Evolutionary conservation across 2,329 filamentous ascomycete genomes (phyloP).

Genomic region (Hymenoscyphus scutula): DNA sequence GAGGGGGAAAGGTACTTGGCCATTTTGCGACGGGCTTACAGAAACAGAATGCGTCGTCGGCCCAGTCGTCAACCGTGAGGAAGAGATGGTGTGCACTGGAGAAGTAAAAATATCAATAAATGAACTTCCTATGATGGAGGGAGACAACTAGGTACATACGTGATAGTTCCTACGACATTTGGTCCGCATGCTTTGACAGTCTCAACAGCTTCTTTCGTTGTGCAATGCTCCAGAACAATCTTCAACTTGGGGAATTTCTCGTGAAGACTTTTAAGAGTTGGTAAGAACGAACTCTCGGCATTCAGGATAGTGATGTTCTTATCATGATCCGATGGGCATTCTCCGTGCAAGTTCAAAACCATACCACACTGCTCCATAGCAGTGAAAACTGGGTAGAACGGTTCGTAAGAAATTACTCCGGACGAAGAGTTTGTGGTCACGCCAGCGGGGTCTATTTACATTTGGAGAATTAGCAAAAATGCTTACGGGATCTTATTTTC

Average conservation of each 20-base stretch:
- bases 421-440: slow-evolving; percentile 66
- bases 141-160: slow-evolving; percentile 12
- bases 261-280: slow-evolving; percentile 73
- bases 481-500: not conserved
- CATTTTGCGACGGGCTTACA: slow-evolving; percentile 48
- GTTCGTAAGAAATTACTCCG: slow-evolving; percentile 67
- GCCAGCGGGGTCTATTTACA: slow-evolving; percentile 46
- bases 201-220: slow-evolving; percentile 75
- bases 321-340: slow-evolving; percentile 53
- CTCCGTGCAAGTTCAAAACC: slow-evolving; percentile 91
- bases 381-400: slow-evolving; percentile 77
- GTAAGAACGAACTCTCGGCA: slow-evolving; percentile 75
- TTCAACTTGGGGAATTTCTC: slow-evolving; percentile 69
- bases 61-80: slow-evolving; percentile 75
- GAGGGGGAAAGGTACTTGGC: slow-evolving; percentile 48
- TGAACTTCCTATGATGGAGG: too few species aligned
- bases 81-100: slow-evolving; percentile 29
- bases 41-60: slow-evolving; percentile 60
- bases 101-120: not conserved
- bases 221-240: slow-evolving; percentile 80
- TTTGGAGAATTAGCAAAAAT: not conserved
- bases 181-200: slow-evolving; percentile 75
- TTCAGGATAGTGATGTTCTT: slow-evolving; percentile 57
- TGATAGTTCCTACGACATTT: slow-evolving; percentile 60
- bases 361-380: slow-evolving; percentile 83